Base-by-base conservation (phyloP, 371 early-diverging fungal species). In the Mucor racemosus region DNA sequence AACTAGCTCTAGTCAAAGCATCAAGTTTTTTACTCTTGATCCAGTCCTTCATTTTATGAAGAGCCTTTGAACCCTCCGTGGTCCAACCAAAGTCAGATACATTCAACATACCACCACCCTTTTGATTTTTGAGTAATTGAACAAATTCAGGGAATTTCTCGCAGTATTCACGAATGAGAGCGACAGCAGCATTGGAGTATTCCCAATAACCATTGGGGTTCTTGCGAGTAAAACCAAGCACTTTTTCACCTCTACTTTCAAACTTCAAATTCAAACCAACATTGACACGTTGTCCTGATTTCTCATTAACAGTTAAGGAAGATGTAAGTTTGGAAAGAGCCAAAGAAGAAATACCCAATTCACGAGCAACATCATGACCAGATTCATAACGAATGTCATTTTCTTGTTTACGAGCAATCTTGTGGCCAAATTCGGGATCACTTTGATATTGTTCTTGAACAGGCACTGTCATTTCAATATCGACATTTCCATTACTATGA, bases 261-360 rank as follows among this genome's bases (percentile, higher is more conserved):
- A 95, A 96, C 74, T 97, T 97, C 62, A 97, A 83, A 62, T 88
- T 91, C 56, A 98, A 78, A 0, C 97, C 98, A 19, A 96, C 68
- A 63, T 95, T 93, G 62, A 90, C 60, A 15, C 88, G 84, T 42
- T 87, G 85, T 14, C 85, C 82, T 17, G 75, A 65, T 36, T 78
- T 86, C 26, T 88, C 85, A 65, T 59, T 46, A 3, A 97, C 86
- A 39, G 87, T 82, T 48, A 98, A 76, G 13, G 90, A 85, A 0
- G 97, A 94, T 0, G 96, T 92, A 31, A 97, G 72, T 65, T 91
- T 92, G 67, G 95, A 92, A 9, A 98, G 80, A 5, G 86, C 77
- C 54, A 94, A 64, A 9, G 86, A 48, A 3, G 85, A 78, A 3
- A 95, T 77, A 3, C 84, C 79, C 21, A 95, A 64, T 50, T 75